A percentile compares a stretch with the other conserved stretches of the same genome.
phyloP scores from a whole-genome alignment of 2,329 filamentous ascomycete species.

The Volutella citrinella region DNA sequence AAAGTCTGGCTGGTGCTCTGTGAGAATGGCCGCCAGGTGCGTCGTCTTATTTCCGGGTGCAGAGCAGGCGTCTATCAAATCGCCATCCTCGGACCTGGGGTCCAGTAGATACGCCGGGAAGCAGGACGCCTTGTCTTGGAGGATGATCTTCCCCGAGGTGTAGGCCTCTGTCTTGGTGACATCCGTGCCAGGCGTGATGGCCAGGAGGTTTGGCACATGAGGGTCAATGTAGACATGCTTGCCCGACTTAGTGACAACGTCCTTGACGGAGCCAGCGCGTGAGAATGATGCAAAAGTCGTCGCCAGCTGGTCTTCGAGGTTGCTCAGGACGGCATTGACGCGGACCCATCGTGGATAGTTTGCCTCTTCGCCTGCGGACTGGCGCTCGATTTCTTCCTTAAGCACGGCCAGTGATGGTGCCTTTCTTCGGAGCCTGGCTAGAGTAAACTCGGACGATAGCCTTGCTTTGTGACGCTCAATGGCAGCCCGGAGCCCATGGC shows the following conservation, averaged over 20 bases:
- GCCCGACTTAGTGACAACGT: conserved; percentile 46
- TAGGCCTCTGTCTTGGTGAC: conserved; percentile 74
- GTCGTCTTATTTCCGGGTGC: conserved; percentile 98
- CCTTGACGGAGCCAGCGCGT: conserved; percentile 52
- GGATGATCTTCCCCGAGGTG: conserved; percentile 71
- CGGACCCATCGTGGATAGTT: conserved; percentile 87
- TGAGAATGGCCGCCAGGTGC: conserved; percentile 77
- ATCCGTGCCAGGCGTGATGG: conserved; percentile 69
- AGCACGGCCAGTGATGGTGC: conserved; percentile 67
- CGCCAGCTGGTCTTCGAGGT: conserved; percentile 67
- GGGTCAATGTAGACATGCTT: conserved; percentile 69
- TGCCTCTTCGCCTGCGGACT: conserved; percentile 47
- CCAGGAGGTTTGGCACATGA: conserved; percentile 80
- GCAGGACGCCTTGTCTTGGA: conserved; percentile 96
- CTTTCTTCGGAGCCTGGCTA: conserved; percentile 69
- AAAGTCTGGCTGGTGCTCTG: conserved; percentile 37
- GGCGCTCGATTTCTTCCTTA: conserved; percentile 52
- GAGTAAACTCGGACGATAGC: conserved; percentile 77
- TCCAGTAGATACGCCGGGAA: conserved; percentile 90
- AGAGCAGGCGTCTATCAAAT: conserved; percentile 88
- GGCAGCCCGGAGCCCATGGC: conserved; percentile 72
- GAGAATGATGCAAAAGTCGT: conserved; percentile 69
- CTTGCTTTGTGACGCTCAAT: conserved; percentile 80
- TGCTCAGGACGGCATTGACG: conserved; percentile 75
- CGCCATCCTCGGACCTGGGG: conserved; percentile 62